A percentile compares a stretch with the other conserved stretches of the same genome.
Evolutionary conservation across 148 eudicot genomes (phyloP).

Genomic region (Agrostemma githago): DNA sequence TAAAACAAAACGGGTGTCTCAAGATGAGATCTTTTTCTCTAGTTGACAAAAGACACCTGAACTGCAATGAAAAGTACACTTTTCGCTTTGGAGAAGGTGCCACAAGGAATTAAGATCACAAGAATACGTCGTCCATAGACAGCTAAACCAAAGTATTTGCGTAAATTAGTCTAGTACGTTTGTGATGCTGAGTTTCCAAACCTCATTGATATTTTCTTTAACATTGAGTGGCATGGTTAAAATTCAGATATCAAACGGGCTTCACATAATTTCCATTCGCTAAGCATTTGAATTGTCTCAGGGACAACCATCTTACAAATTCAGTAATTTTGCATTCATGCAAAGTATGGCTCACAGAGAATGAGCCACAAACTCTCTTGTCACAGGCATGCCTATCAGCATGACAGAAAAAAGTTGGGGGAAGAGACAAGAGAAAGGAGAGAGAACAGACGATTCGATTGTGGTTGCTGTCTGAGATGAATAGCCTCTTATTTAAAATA

Average conservation of each 20-base stretch:
- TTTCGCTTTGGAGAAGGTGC: too few relatives aligned
- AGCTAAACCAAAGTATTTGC: background rate
- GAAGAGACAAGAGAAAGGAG: constrained; percentile 20
- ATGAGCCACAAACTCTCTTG: constrained; percentile 1
- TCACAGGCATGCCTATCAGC: background rate
- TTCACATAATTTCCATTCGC: background rate
- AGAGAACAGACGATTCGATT: constrained; percentile 72
- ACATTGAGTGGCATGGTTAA: background rate
- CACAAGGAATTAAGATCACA: background rate
- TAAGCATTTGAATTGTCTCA: background rate
- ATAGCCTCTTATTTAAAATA: constrained; percentile 71
- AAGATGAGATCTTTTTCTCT: background rate
- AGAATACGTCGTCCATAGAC: background rate
- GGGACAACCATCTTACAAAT: too few relatives aligned
- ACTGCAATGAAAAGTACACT: background rate
- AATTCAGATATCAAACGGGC: background rate
- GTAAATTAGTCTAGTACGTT: background rate
- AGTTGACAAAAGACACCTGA: background rate
- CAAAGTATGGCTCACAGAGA: background rate
- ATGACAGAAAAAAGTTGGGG: constrained; percentile 4
- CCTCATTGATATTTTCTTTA: background rate
- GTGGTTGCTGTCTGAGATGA: constrained; percentile 96
- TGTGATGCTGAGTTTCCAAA: background rate
- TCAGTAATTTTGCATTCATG: background rate
- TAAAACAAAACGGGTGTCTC: background rate